These are phyloP conservation scores for Amyloporia xantha DNA, from an alignment of 768 basidiomycete genomes.

Conservation along the genomic window DNA sequence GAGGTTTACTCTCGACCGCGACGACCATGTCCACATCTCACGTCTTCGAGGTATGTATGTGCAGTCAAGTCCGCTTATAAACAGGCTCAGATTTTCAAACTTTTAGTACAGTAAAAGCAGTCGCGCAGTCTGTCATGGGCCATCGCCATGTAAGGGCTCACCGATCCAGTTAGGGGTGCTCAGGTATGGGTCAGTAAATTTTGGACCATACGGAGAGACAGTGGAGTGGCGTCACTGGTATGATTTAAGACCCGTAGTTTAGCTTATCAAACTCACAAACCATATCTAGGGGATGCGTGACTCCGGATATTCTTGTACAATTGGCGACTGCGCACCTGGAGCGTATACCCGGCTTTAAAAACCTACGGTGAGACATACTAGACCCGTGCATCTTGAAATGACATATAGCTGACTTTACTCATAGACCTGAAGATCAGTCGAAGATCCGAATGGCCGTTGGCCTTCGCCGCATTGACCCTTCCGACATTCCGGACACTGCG, in stretches of 20 bases:
- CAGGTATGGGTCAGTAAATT: slow-evolving; percentile 53
- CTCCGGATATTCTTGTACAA: slow-evolving; percentile 43
- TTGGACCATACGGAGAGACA: slow-evolving; percentile 46
- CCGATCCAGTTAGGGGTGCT: slow-evolving; percentile 48
- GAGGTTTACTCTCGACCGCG: slow-evolving; percentile 6
- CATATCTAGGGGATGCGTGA: slow-evolving; percentile 61
- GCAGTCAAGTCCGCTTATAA: too few relatives aligned
- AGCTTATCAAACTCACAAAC: slow-evolving; percentile 3
- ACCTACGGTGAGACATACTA: slow-evolving; percentile 38
- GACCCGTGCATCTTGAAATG: too few relatives aligned
- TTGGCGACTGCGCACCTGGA: slow-evolving; percentile 40
- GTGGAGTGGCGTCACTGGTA: slow-evolving; percentile 79
- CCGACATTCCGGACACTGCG: slow-evolving; percentile 48
- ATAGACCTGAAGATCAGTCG: slow-evolving; percentile 52
- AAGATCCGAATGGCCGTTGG: slow-evolving; percentile 58
- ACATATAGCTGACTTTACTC: too few relatives aligned
- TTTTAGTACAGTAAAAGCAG: slow-evolving; percentile 66
- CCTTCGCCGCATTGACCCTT: slow-evolving; percentile 44
- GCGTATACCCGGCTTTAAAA: slow-evolving; percentile 42
- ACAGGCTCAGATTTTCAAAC: too few relatives aligned
- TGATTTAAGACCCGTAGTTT: slow-evolving; percentile 13
- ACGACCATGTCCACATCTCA: slow-evolving; percentile 19
- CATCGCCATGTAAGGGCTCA: slow-evolving; percentile 50
- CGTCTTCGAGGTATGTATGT: slow-evolving; percentile 22
- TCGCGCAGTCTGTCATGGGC: slow-evolving; percentile 63